These are phyloP conservation scores for Cercospora nicotianae DNA, from an alignment of 2,329 filamentous ascomycete species.

Conservation along the genomic window DNA sequence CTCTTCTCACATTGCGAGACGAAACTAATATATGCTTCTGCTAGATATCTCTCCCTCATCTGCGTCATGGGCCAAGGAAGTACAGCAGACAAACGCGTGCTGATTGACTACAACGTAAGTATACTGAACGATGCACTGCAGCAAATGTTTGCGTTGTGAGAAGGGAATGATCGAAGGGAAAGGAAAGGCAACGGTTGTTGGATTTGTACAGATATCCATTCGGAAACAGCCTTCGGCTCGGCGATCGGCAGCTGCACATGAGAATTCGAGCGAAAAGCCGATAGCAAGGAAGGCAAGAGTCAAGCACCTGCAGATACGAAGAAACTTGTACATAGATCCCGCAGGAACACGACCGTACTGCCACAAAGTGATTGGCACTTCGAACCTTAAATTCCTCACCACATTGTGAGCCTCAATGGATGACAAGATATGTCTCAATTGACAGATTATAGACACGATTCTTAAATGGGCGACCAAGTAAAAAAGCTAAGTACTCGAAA, in stretches of 20 bases:
- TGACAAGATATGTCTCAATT: neutral
- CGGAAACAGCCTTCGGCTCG: neutral
- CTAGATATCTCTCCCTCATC: conserved; percentile 73
- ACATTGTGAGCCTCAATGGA: neutral
- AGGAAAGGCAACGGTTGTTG: neutral
- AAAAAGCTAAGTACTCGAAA: conserved; percentile 12
- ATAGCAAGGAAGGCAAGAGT: neutral
- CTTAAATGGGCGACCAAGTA: neutral
- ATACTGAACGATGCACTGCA: conserved; percentile 76
- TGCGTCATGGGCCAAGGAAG: conserved; percentile 83
- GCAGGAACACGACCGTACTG: neutral
- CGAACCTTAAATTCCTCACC: neutral
- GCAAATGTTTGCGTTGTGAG: conserved; percentile 64
- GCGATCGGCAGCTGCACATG: neutral
- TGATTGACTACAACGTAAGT: conserved; percentile 85
- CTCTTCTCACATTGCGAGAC: neutral
- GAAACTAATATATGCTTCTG: neutral
- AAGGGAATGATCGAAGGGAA: neutral
- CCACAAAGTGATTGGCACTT: neutral
- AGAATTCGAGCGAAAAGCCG: neutral
- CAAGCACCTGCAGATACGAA: neutral
- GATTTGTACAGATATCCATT: neutral
- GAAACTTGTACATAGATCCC: neutral
- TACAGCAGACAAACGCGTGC: conserved; percentile 76
- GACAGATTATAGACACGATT: conserved; percentile 2